Conservation (phyloP, 129 eudicot genomes). For the Deinandra increscens region DNA sequence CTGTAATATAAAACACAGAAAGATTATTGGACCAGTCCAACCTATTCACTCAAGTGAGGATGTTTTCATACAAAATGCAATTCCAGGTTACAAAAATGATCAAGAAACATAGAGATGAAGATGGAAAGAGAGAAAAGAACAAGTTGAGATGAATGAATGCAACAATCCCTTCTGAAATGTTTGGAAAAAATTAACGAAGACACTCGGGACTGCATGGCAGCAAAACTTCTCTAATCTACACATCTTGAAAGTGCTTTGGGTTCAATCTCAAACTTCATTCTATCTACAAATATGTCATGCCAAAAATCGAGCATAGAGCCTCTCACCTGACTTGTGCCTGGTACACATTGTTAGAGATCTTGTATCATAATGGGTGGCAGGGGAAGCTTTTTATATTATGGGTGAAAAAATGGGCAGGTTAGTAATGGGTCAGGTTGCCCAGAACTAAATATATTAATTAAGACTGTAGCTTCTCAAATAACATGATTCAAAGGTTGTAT, state of each 20-base stretch:
- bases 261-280: neutral
- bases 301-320: neutral
- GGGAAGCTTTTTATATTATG: neutral
- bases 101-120: neutral
- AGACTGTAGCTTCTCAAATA: neutral
- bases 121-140: neutral
- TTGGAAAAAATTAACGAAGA: neutral
- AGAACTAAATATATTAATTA: neutral
- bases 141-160: neutral
- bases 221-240: slow-evolving; percentile 1
- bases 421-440: neutral
- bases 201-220: neutral
- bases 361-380: neutral
- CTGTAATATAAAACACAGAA: too few species aligned
- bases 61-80: neutral
- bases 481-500: neutral
- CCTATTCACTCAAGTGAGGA: neutral
- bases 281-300: neutral
- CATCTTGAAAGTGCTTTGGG: neutral
- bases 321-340: neutral
- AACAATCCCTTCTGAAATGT: neutral
- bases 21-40: neutral
- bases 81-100: neutral
- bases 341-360: neutral
- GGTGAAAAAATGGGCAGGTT: neutral